These are phyloP conservation scores for Pseudocercospora eumusae DNA, from an alignment of 2,329 filamentous ascomycete genomes.

Conservation along the genomic window DNA sequence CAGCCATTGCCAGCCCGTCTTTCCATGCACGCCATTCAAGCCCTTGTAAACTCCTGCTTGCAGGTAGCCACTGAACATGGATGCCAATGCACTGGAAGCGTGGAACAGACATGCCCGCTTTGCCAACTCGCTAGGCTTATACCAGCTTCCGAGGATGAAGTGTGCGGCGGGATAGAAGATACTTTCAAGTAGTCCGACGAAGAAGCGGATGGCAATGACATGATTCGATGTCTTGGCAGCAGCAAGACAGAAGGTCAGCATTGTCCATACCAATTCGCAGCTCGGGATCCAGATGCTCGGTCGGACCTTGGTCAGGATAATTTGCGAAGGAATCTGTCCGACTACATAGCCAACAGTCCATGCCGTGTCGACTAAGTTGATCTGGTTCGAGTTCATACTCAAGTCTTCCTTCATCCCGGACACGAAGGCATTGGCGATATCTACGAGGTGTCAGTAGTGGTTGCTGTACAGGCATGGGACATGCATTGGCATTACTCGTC, in stretches of 20 bases:
- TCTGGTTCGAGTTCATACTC: constrained; percentile 54
- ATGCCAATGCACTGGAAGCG: constrained; percentile 48
- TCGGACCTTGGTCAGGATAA: constrained; percentile 53
- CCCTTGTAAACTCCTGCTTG: constrained; percentile 55
- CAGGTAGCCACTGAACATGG: constrained; percentile 56
- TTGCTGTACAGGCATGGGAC: too few relatives aligned
- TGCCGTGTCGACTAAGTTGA: constrained; percentile 58
- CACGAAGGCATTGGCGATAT: constrained; percentile 49
- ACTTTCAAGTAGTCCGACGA: constrained; percentile 53
- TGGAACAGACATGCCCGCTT: constrained; percentile 58
- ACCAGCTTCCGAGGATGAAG: constrained; percentile 56
- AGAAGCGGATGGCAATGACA: constrained; percentile 53
- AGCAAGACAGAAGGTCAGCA: constrained; percentile 51
- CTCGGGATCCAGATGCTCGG: constrained; percentile 54
- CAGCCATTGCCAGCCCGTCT: constrained; percentile 55
- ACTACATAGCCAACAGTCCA: constrained; percentile 60
- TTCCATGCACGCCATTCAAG: constrained; percentile 46
- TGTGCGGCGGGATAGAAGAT: constrained; percentile 57
- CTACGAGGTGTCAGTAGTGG: constrained; percentile 12
- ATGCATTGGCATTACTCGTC: too few relatives aligned
- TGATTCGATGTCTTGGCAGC: constrained; percentile 46
- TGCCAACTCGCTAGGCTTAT: constrained; percentile 53
- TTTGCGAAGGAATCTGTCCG: constrained; percentile 29
- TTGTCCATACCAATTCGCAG: constrained; percentile 53
- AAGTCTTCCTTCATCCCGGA: constrained; percentile 58